Base-by-base conservation (phyloP, 2,329 filamentous ascomycete species). In the Xylaria sp. region DNA sequence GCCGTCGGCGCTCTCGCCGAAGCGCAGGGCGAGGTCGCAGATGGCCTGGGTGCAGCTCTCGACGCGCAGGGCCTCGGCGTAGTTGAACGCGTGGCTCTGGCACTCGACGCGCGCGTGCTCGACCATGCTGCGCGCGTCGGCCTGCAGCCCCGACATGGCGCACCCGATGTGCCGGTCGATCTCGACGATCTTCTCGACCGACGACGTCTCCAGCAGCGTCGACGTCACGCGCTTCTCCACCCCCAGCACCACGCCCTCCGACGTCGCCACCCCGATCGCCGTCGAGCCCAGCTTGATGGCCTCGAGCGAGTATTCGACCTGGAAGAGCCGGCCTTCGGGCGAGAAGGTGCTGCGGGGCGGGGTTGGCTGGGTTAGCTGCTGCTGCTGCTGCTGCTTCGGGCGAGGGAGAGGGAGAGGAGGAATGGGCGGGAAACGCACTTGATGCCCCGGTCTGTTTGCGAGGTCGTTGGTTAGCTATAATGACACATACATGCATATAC, bases 251-350 rank as follows among this genome's bases (percentile, higher is more conserved):
- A 97, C 92, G 70, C 94, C 94, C 73, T 95, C 90, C 54, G 91
- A 90, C 44, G 94, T 99, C 68, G 94, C 92, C 64, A 99, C 92
- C 68, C 94, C 94, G 78, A 99, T 99, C 71, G 94, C 94, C 66
- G 94, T 99, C 69, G 91, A 96, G 66, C 94, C 94, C 65, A 97
- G 90, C 83, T 99, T 99, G 86, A 99, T 99, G 77, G 94, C 94
- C 82, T 99, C 94, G 75, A 99, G 89, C 56, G 94, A 97, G 86
- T 99, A 99, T 89, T 99, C 94, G 81, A 99, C 94, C 82, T 99
- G 94, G 85, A 99, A 99, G 76, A 99, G 90, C 78, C 94, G 94
- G 71, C 94, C 94, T 85, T 99, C 94, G 58, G 94, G 94, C 68
- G 94, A 99, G 86, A 99, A 99, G 84, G 94, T 99, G 85, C 90